phyloP scores from a whole-genome alignment of 1,284 basidiomycete species.

The Bjerkandera adusta region DNA sequence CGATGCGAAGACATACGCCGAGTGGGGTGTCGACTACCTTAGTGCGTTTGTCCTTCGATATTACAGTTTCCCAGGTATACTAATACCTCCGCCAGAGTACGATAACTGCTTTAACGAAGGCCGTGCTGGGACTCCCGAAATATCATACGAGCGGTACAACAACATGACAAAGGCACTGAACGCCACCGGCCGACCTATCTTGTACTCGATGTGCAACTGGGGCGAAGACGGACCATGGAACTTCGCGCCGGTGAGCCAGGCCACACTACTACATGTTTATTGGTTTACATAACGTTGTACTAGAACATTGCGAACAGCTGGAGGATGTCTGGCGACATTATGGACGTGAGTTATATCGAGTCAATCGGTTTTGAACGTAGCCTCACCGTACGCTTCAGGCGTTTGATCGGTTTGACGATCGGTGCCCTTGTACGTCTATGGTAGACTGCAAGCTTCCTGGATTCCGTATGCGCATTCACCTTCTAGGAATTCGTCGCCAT shows the following conservation, averaged over 20 bases:
- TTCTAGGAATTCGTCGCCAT: background rate
- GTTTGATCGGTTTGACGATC: conserved; percentile 39
- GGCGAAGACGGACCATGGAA: conserved; percentile 46
- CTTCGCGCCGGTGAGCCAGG: conserved; percentile 42
- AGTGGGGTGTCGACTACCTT: conserved; percentile 43
- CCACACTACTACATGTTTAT: too few species aligned
- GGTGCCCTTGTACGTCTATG: conserved; percentile 40
- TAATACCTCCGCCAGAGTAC: conserved; percentile 34
- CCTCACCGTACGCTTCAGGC: conserved; percentile 24
- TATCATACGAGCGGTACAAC: conserved; percentile 42
- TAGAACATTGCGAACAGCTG: conserved; percentile 45
- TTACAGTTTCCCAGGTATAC: background rate
- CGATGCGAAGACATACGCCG: conserved; percentile 45
- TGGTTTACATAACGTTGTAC: background rate
- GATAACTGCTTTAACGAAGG: conserved; percentile 48
- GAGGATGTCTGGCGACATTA: conserved; percentile 45
- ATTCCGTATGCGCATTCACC: conserved; percentile 23
- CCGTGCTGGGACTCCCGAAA: conserved; percentile 37
- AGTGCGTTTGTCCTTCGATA: conserved; percentile 26
- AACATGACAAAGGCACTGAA: conserved; percentile 47
- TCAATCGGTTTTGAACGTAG: too few species aligned
- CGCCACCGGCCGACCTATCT: conserved; percentile 43
- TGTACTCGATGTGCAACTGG: conserved; percentile 51
- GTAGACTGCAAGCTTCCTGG: conserved; percentile 42
- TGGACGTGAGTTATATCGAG: conserved; percentile 30